Conservation (phyloP, 2,329 filamentous ascomycete genomes). For the Coniochaeta sp. region DNA sequence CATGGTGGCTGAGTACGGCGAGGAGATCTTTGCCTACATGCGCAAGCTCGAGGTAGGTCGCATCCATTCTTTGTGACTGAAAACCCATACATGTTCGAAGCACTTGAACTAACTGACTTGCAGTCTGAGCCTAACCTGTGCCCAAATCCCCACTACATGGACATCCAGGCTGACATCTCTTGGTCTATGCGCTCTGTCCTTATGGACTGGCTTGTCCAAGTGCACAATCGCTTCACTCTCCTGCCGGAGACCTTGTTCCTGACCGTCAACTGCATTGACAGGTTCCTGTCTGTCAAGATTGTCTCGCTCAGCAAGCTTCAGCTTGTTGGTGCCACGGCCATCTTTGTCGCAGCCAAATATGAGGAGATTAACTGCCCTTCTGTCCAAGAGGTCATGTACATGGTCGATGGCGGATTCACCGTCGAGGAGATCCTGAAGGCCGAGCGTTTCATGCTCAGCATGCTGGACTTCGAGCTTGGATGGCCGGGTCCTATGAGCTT, state of each 20-base stretch:
- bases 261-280: conserved; percentile 93
- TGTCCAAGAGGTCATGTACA: conserved; percentile 91
- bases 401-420: conserved; percentile 90
- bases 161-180: conserved; percentile 91
- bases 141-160: conserved; percentile 93
- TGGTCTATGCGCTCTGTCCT: conserved; percentile 98
- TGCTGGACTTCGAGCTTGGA: conserved; percentile 91
- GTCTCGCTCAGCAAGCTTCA: conserved; percentile 94
- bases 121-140: conserved; percentile 61
- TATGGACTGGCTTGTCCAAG: conserved; percentile 97
- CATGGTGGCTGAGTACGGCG: conserved; percentile 95
- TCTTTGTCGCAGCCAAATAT: conserved; percentile 95
- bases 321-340: conserved; percentile 89
- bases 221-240: conserved; percentile 84
- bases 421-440: conserved; percentile 93
- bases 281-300: conserved; percentile 89
- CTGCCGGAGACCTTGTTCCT: conserved; percentile 94
- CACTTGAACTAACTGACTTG: not conserved
- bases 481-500: conserved; percentile 99
- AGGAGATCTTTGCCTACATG: conserved; percentile 95
- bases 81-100: not conserved
- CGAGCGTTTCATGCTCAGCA: conserved; percentile 95
- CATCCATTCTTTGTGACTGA: not conserved
- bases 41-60: conserved; percentile 71
- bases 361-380: conserved; percentile 98